phyloP scores from a whole-genome alignment of 2,329 filamentous ascomycete genomes.

The Paraconiothyrium sp. region DNA sequence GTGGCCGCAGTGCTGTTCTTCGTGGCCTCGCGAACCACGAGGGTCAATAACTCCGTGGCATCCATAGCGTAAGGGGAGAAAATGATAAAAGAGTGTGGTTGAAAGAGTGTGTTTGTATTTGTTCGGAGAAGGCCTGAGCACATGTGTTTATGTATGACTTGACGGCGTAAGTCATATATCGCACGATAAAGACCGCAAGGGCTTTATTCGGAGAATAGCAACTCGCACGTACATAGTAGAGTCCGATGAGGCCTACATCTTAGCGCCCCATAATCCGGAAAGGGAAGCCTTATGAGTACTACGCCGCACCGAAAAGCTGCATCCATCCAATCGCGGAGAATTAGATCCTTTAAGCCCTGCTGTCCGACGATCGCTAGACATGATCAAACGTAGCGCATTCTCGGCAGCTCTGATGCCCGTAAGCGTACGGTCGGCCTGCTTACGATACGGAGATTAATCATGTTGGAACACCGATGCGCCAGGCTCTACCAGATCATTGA shows the following conservation, averaged over 20 bases:
- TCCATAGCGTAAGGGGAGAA: not conserved
- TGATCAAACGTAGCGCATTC: not conserved
- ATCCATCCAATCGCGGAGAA: not conserved
- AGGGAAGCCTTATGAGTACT: constrained; percentile 1
- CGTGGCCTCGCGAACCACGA: constrained; percentile 3
- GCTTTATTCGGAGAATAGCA: not conserved
- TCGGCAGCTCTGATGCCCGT: not conserved
- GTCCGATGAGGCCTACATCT: not conserved
- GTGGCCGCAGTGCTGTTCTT: not conserved
- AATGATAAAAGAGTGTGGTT: constrained; percentile 8
- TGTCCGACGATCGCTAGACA: not conserved
- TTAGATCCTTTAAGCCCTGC: not conserved
- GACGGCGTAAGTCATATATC: not conserved
- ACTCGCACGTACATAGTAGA: not conserved
- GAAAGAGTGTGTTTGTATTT: constrained; percentile 5
- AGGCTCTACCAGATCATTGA: not conserved
- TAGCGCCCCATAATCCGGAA: not conserved
- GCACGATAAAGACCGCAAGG: not conserved
- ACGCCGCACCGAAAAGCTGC: not conserved
- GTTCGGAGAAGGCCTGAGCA: not conserved
- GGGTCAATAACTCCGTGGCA: not conserved
- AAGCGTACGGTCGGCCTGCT: not conserved
- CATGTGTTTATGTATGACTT: constrained; percentile 4
- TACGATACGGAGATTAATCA: not conserved
- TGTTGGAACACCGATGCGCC: not conserved